Evolutionary conservation across 2,329 filamentous ascomycete genomes (phyloP).

Genomic region (Venturiaceae sp.): DNA sequence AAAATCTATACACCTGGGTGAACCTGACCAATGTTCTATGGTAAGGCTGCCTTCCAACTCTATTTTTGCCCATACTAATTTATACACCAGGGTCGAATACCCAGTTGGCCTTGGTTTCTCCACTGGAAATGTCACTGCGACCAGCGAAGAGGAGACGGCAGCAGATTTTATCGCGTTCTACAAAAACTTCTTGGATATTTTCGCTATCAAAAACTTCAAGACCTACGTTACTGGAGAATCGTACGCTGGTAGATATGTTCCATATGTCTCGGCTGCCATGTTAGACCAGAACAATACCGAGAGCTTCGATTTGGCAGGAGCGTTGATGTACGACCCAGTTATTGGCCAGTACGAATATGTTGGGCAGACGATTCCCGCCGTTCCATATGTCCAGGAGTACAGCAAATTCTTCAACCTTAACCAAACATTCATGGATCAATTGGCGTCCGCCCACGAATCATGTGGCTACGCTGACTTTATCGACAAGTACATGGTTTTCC

Average conservation of each 20-base stretch:
- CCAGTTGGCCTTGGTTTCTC: slow-evolving; percentile 14
- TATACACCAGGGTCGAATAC: slow-evolving; percentile 11
- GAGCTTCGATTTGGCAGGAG: slow-evolving; percentile 11
- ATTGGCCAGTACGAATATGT: slow-evolving; percentile 19
- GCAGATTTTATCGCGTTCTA: slow-evolving; percentile 14
- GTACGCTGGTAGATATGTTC: slow-evolving; percentile 15
- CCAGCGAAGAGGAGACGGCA: slow-evolving; percentile 14
- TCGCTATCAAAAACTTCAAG: slow-evolving; percentile 15
- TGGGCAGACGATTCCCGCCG: slow-evolving; percentile 7
- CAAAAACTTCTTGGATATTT: slow-evolving; percentile 14
- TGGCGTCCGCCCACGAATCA: slow-evolving; percentile 9
- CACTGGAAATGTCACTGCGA: slow-evolving; percentile 12
- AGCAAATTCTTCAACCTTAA: slow-evolving; percentile 12
- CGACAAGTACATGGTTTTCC: slow-evolving; percentile 12
- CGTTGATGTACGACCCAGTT: slow-evolving; percentile 13
- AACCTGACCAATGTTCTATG: slow-evolving; percentile 16
- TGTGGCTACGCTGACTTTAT: slow-evolving; percentile 13
- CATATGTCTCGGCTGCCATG: slow-evolving; percentile 13
- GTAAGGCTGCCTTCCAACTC: neutral
- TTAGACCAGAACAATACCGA: slow-evolving; percentile 22
- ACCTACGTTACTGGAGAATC: slow-evolving; percentile 14
- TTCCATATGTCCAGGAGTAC: slow-evolving; percentile 11
- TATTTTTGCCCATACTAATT: neutral
- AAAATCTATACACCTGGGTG: slow-evolving; percentile 13
- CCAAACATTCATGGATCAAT: slow-evolving; percentile 11